phyloP scores from a whole-genome alignment of 768 basidiomycete genomes.

The Austroboletus festivus region DNA sequence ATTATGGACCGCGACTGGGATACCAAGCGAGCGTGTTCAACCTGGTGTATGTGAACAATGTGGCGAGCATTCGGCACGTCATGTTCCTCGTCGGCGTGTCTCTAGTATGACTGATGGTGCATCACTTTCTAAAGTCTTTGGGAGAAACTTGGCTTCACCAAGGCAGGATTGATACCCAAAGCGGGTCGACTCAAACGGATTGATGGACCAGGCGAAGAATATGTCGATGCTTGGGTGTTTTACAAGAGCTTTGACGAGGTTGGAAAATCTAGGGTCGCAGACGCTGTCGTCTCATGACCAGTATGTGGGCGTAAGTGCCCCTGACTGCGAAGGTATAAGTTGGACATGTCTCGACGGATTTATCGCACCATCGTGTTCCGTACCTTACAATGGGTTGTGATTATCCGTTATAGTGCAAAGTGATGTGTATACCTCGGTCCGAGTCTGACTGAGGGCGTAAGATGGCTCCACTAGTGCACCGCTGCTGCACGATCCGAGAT shows the following conservation, averaged over 20 bases:
- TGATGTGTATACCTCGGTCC: no score
- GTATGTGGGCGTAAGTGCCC: not conserved
- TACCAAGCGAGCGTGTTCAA: slow-evolving; percentile 86
- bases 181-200: slow-evolving; percentile 67
- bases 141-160: slow-evolving; percentile 79
- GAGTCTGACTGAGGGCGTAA: no score
- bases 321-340: not conserved
- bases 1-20: slow-evolving; percentile 77
- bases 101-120: no score
- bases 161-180: slow-evolving; percentile 71
- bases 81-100: no score
- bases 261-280: slow-evolving; percentile 3
- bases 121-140: slow-evolving; percentile 75
- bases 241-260: slow-evolving; percentile 68
- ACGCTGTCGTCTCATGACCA: not conserved
- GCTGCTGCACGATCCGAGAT: no score
- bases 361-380: no score
- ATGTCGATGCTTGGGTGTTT: slow-evolving; percentile 82
- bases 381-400: no score
- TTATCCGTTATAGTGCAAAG: no score
- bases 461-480: not conserved
- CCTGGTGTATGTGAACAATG: slow-evolving; percentile 84
- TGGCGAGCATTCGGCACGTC: slow-evolving; percentile 65
- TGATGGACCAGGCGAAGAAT: slow-evolving; percentile 79
- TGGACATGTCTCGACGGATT: no score